Evolutionary conservation across 2,329 filamentous ascomycete genomes (phyloP).

Genomic region (Hortaea werneckii): DNA sequence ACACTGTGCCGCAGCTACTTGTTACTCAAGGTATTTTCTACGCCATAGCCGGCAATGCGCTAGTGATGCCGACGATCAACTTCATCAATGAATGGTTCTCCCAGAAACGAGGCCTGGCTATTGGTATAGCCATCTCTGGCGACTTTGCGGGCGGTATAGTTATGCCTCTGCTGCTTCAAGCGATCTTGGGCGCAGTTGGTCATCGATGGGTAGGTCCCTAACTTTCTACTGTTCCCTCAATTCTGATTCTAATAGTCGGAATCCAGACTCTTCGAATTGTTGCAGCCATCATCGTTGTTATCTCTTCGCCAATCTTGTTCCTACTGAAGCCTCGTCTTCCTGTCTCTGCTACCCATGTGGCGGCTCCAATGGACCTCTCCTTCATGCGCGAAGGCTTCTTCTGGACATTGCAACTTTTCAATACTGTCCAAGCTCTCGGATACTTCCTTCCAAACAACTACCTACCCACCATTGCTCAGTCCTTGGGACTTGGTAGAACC

Average conservation of each 20-base stretch:
- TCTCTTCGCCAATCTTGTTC: conserved; percentile 4
- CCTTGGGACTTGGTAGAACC: conserved; percentile 26
- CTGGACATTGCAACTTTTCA: conserved; percentile 34
- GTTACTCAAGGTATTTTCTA: conserved; percentile 33
- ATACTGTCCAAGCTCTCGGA: conserved; percentile 25
- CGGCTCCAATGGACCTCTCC: conserved; percentile 25
- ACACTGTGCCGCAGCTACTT: conserved; percentile 27
- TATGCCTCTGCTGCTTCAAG: conserved; percentile 35
- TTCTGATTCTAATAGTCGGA: no score
- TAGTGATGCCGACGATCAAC: conserved; percentile 41
- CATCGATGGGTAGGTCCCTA: no score
- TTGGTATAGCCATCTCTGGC: conserved; percentile 28
- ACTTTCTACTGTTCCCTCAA: no score
- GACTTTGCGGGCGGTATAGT: conserved; percentile 25
- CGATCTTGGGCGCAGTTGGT: no score
- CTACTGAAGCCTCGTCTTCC: conserved; percentile 19
- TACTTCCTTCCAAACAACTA: conserved; percentile 28
- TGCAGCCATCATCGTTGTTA: not conserved
- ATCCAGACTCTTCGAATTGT: no score
- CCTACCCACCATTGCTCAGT: conserved; percentile 31
- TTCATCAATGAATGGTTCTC: conserved; percentile 46
- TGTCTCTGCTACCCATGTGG: conserved; percentile 13
- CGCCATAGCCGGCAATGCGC: conserved; percentile 37
- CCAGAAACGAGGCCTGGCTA: conserved; percentile 41
- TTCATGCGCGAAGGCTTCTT: conserved; percentile 29